Evolutionary conservation across 305 asterid species (phyloP).

Genomic region (Withania somnifera): DNA sequence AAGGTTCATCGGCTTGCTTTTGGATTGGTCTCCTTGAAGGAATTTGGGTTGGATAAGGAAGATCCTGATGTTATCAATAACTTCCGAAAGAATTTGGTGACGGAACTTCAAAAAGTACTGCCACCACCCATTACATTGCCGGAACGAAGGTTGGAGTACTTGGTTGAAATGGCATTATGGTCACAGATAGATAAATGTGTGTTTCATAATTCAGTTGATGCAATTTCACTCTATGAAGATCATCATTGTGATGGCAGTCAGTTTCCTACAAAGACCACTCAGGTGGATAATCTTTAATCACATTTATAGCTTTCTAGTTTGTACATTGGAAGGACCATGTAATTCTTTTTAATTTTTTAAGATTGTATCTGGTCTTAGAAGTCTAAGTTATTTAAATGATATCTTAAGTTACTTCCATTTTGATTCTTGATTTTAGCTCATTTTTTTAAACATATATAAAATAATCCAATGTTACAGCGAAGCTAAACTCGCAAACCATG

Average conservation of each 20-base stretch:
- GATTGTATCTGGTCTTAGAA: neutral
- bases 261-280: constrained; percentile 68
- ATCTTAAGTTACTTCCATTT: neutral
- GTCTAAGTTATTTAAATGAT: neutral
- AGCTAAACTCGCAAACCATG: constrained; percentile 1
- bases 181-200: constrained; percentile 57
- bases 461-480: neutral
- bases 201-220: constrained; percentile 48
- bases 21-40: constrained; percentile 38
- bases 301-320: neutral
- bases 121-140: constrained; percentile 75
- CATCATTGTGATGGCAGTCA: constrained; percentile 62
- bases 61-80: constrained; percentile 29
- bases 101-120: constrained; percentile 47
- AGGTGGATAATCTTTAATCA: constrained; percentile 39
- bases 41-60: constrained; percentile 23
- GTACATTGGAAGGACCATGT: neutral
- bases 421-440: too few relatives aligned
- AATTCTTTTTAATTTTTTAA: neutral
- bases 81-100: constrained; percentile 31
- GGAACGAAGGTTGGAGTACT: constrained; percentile 70
- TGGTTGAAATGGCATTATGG: constrained; percentile 66
- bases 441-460: neutral
- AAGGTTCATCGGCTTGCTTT: constrained; percentile 54
- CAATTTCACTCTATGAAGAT: constrained; percentile 58